A percentile compares a stretch with the other conserved stretches of the same genome.
Evolutionary conservation across 495 filamentous ascomycete genomes (phyloP).

Genomic region (Penicillium samsonianum): DNA sequence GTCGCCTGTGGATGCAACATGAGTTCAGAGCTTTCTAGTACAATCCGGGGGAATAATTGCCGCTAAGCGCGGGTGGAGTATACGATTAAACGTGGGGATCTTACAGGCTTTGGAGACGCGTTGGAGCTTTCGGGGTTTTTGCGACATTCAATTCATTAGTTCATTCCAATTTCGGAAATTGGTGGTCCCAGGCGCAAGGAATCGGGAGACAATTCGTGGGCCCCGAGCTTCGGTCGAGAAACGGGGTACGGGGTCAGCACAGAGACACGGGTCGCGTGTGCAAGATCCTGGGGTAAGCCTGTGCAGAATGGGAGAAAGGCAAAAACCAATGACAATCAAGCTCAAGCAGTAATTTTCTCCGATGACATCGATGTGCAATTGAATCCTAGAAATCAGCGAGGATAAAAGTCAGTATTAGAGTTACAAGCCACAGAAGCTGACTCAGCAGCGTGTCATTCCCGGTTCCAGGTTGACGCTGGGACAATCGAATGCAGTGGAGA

Average conservation of each 20-base stretch:
- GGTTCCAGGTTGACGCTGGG: neutral
- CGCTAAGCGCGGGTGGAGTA: constrained; percentile 22
- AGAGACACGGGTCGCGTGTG: constrained; percentile 12
- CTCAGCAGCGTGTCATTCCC: constrained; percentile 23
- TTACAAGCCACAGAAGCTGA: constrained; percentile 17
- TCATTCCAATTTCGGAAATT: constrained; percentile 15
- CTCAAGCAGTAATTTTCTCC: neutral
- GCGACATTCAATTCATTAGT: constrained; percentile 30
- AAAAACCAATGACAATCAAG: constrained; percentile 1
- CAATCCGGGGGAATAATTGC: constrained; percentile 3
- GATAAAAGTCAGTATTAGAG: constrained; percentile 11
- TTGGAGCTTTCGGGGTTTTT: constrained; percentile 37
- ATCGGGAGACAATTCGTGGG: constrained; percentile 10
- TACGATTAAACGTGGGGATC: constrained; percentile 9
- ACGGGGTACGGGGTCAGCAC: constrained; percentile 12
- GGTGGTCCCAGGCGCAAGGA: neutral
- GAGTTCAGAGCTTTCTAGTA: constrained; percentile 11
- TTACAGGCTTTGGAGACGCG: constrained; percentile 38
- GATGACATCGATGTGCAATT: constrained; percentile 8
- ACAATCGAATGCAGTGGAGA: constrained; percentile 5
- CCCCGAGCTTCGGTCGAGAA: constrained; percentile 8
- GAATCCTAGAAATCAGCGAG: constrained; percentile 6
- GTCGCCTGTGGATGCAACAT: constrained; percentile 26
- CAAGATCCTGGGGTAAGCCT: neutral
- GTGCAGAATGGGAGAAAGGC: constrained; percentile 22